Evolutionary conservation across 345 rosid genomes (phyloP).

Genomic region (Populus davidiana): DNA sequence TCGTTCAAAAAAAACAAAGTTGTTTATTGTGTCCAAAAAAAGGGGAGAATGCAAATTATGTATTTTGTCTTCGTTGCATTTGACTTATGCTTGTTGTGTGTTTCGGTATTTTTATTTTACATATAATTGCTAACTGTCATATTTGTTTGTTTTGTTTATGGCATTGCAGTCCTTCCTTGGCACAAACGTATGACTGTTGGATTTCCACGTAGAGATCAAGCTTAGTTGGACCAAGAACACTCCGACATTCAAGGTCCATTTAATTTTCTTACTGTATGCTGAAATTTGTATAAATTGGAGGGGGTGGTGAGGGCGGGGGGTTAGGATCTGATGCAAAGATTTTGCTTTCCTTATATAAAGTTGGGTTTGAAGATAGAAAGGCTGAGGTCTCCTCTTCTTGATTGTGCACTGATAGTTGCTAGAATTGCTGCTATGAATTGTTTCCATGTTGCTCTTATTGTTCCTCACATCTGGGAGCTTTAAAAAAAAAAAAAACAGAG

Average conservation of each 20-base stretch:
- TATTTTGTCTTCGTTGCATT: not conserved
- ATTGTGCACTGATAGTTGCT: constrained; percentile 33
- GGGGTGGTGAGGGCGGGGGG: constrained; percentile 1
- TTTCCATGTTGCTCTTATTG: constrained; percentile 4
- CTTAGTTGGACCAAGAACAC: constrained; percentile 11
- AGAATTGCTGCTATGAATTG: constrained; percentile 14
- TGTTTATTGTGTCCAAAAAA: too few species aligned
- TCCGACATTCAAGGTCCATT: constrained; percentile 23
- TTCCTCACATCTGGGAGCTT: not conserved
- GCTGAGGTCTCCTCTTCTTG: constrained; percentile 18
- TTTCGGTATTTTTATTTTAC: not conserved
- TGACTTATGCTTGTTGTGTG: not conserved
- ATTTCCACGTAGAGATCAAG: constrained; percentile 6
- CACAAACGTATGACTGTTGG: constrained; percentile 39
- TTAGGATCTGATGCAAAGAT: constrained; percentile 27
- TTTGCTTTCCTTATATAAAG: constrained; percentile 17
- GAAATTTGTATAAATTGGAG: constrained; percentile 41
- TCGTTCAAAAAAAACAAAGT: too few species aligned
- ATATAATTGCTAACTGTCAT: not conserved
- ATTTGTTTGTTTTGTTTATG: not conserved
- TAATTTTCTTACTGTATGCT: constrained; percentile 27
- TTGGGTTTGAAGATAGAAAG: constrained; percentile 34
- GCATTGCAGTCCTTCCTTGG: constrained; percentile 53
- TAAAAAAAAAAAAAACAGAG: too few species aligned
- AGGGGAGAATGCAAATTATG: not conserved